Evolutionary conservation across 139 green algal genomes (phyloP).

Genomic region (Ostreobium quekettii): DNA sequence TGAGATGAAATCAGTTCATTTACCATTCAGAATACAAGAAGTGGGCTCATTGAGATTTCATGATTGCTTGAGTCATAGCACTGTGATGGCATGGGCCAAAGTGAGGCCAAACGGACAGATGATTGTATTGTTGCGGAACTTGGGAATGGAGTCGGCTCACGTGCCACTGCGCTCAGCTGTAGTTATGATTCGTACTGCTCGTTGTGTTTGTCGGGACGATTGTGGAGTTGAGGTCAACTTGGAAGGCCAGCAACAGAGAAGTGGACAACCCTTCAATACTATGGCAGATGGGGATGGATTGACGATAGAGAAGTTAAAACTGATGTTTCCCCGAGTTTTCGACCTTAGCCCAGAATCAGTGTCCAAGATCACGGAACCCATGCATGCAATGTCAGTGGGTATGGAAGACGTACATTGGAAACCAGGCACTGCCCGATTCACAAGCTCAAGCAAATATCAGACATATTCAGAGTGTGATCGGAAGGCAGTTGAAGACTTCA

Average conservation of each 20-base stretch:
- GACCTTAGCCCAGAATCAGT: neutral
- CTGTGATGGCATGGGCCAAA: neutral
- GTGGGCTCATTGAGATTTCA: neutral
- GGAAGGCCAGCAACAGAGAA: neutral
- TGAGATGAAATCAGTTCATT: neutral
- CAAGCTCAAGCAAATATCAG: no score
- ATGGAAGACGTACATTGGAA: neutral
- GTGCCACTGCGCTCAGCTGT: neutral
- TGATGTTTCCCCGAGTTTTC: neutral
- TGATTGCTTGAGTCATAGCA: neutral
- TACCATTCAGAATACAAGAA: neutral
- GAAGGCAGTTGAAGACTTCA: no score
- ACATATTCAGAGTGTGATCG: no score
- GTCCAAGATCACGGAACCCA: neutral
- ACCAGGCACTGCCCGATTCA: no score
- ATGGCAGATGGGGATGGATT: neutral
- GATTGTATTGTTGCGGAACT: neutral
- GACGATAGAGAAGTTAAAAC: neutral
- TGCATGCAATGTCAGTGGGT: neutral
- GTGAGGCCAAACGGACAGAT: neutral
- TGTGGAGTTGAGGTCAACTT: neutral
- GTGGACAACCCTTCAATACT: neutral
- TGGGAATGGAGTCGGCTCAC: neutral
- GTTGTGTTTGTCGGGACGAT: no score
- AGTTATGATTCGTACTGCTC: no score